These are phyloP conservation scores for Hyphochytrium catenoides DNA, from an alignment of 352 stramenopile genomes.

Conservation along the genomic window DNA sequence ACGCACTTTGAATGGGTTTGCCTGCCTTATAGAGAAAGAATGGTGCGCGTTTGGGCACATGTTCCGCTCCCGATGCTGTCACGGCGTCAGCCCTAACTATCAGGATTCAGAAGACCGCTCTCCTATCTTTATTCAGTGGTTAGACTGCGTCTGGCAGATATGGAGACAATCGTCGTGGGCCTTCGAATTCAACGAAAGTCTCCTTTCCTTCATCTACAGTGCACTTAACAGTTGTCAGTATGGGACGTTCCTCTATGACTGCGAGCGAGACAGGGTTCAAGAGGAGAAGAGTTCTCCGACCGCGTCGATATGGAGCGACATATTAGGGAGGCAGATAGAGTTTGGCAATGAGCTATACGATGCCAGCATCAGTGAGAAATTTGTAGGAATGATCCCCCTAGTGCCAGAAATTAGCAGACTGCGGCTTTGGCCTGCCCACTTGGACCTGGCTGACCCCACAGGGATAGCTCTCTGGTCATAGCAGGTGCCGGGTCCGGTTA, in stretches of 20 bases:
- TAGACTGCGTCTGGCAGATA: constrained; percentile 94
- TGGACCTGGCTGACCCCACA: too few species aligned
- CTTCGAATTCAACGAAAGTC: constrained; percentile 92
- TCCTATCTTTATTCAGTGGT: constrained; percentile 96
- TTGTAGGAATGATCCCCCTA: not conserved
- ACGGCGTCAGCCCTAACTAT: constrained; percentile 74
- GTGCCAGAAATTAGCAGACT: too few species aligned
- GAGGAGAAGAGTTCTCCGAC: constrained; percentile 29
- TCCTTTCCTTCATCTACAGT: constrained; percentile 78
- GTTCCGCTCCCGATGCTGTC: constrained; percentile 84
- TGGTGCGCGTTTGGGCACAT: constrained; percentile 98
- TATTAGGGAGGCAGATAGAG: constrained; percentile 29
- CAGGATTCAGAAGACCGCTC: constrained; percentile 88
- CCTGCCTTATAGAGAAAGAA: constrained; percentile 93
- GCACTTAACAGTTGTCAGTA: constrained; percentile 89
- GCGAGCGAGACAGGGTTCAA: constrained; percentile 46
- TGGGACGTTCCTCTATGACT: constrained; percentile 94
- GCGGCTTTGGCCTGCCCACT: too few species aligned
- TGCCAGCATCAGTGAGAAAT: constrained; percentile 24
- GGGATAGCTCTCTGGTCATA: too few species aligned
- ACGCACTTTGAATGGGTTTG: constrained; percentile 81
- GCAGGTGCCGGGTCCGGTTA: too few species aligned
- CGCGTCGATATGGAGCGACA: constrained; percentile 32
- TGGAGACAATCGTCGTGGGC: constrained; percentile 81
- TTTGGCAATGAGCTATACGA: constrained; percentile 59